A percentile compares a stretch with the other conserved stretches of the same genome.
These are phyloP conservation scores for Hanseniaspora valbyensis DNA, from an alignment of 805 yeast species.

Conservation along the genomic window DNA sequence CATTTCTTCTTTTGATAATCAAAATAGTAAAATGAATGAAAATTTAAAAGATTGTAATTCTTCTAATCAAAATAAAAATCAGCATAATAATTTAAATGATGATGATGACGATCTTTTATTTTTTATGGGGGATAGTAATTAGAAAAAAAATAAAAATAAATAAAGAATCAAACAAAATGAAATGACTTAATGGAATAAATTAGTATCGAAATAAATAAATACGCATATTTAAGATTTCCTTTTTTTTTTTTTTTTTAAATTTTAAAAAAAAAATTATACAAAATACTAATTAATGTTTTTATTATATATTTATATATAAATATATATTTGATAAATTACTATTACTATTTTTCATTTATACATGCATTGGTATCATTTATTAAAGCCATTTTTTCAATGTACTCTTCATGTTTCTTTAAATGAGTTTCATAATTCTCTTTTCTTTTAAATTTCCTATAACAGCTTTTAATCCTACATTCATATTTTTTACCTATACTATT, in stretches of 20 bases:
- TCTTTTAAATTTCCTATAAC: slow-evolving; percentile 44
- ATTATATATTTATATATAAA: neutral
- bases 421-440: slow-evolving; percentile 27
- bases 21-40: too few species aligned
- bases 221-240: too few species aligned
- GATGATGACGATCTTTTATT: slow-evolving; percentile 59
- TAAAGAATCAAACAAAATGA: neutral
- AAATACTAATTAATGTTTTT: neutral
- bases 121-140: slow-evolving; percentile 65
- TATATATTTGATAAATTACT: neutral
- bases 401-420: slow-evolving; percentile 29
- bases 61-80: neutral
- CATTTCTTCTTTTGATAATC: too few species aligned
- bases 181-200: too few species aligned
- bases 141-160: too few species aligned
- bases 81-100: slow-evolving; percentile 25
- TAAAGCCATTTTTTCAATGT: slow-evolving; percentile 24
- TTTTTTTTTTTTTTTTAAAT: too few species aligned
- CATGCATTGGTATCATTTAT: slow-evolving; percentile 16
- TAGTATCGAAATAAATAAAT: too few species aligned
- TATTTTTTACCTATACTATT: slow-evolving; percentile 30
- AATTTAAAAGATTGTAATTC: neutral
- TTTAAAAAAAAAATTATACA: slow-evolving; percentile 24
- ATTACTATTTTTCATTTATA: neutral
- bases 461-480: slow-evolving; percentile 41